Evolutionary conservation across 2,329 filamentous ascomycete genomes (phyloP), one percentile per base, ranked within the genome.

Genomic region (Epichloe typhina): DNA sequence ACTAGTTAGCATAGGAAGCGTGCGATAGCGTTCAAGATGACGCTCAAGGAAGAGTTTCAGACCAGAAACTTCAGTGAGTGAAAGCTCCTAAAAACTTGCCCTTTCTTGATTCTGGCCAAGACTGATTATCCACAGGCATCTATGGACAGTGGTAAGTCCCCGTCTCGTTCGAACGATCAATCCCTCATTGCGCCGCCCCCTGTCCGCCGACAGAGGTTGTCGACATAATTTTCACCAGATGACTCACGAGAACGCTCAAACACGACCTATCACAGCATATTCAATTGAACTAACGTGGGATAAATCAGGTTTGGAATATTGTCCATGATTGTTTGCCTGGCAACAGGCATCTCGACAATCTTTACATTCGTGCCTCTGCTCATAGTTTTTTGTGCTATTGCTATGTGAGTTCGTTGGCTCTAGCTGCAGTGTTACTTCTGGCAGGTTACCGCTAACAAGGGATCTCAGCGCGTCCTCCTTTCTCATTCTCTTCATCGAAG

Each of bases 401-500:
- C 72, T 55, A 64, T 81, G 76, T 80, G 71, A 62, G 77, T 67
- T 42, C 5, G 31, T 47, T 21, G 23, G 33, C n/a, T 49, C 17
- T 19, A 38, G 26, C 31, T n/a, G 13, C 39, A n/a, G 31, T 42
- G 39, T 12, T n/a, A 13, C 9, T 19, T 23, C 12, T 40, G 48
- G 3, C 31, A 46, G 21, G n/a, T 12, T 3, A 6, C 6, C 11
- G 11, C 37, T 41, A 19, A 50, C 3, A 50, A 5, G 26, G 17
- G 15, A 9, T n/a, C 21, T 8, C 58, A 91, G 87, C 43, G 72
- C 77, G 54, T 88, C 77, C 47, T 77, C 82, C 13, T 80, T 89
- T 60, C 61, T 90, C 59, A 84, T 93, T 62, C 72, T 93, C 63
- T 93, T 93, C 70, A 77, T 91, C 64, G 87, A 98, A 69, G 84